These are phyloP conservation scores for Myrmaecium sp. DNA, from an alignment of 2,329 filamentous ascomycete genomes.

Conservation along the genomic window DNA sequence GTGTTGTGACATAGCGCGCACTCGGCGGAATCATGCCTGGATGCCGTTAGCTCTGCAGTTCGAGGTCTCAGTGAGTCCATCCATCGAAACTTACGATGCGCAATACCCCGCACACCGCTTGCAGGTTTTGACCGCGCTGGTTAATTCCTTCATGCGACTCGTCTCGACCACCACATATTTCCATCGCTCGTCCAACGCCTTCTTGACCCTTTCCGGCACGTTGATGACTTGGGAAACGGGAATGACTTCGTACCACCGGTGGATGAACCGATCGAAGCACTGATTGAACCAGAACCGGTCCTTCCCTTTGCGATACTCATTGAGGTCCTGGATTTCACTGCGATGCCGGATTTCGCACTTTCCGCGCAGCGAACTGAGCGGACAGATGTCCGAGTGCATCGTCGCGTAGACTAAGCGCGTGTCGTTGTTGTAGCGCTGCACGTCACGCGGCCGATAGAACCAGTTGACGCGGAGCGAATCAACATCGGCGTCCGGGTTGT, in stretches of 20 bases:
- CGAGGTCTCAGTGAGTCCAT: neutral
- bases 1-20: slow-evolving; percentile 90
- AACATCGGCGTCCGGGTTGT: slow-evolving; percentile 49
- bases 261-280: slow-evolving; percentile 94
- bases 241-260: slow-evolving; percentile 93
- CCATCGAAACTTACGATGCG: slow-evolving; percentile 52
- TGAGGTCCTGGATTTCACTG: slow-evolving; percentile 66
- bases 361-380: slow-evolving; percentile 77
- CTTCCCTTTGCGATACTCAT: slow-evolving; percentile 66
- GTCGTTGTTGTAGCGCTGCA: slow-evolving; percentile 80
- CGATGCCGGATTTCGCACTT: slow-evolving; percentile 85
- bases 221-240: slow-evolving; percentile 88
- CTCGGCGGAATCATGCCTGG: slow-evolving; percentile 82
- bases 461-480: slow-evolving; percentile 90
- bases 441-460: slow-evolving; percentile 95
- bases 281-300: slow-evolving; percentile 97
- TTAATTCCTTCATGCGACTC: slow-evolving; percentile 84
- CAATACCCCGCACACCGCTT: slow-evolving; percentile 85
- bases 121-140: slow-evolving; percentile 88
- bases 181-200: slow-evolving; percentile 90
- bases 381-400: slow-evolving; percentile 96
- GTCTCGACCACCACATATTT: slow-evolving; percentile 91
- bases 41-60: slow-evolving; percentile 6
- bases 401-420: slow-evolving; percentile 84
- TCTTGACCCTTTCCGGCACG: slow-evolving; percentile 87